Conservation (phyloP, 208 protist species). For the Crithidia sp. region DNA sequence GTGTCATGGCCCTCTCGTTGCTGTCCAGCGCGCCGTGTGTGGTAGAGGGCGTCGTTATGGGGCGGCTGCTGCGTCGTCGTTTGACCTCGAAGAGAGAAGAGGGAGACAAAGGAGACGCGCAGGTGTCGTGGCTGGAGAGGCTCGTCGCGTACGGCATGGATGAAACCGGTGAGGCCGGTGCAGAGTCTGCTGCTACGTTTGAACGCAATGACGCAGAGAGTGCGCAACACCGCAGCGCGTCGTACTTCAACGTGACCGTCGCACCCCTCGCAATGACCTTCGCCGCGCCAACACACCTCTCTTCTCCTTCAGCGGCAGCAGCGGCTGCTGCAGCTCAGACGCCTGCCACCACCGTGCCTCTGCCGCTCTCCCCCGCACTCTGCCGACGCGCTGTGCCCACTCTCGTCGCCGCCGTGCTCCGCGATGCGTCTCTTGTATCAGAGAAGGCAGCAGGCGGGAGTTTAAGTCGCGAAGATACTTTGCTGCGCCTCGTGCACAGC, state of each 20-base stretch:
- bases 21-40: neutral
- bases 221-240: neutral
- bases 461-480: conserved; percentile 9
- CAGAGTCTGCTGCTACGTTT: neutral
- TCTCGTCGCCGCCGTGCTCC: conserved; percentile 19
- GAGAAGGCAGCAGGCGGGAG: neutral
- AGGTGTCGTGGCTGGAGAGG: neutral
- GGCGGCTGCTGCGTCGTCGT: neutral
- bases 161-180: neutral
- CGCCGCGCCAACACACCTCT: neutral
- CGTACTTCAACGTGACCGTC: neutral
- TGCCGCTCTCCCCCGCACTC: neutral
- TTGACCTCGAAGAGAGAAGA: too few relatives aligned
- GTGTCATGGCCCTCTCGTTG: neutral
- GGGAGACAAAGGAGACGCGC: too few relatives aligned
- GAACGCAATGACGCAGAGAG: neutral
- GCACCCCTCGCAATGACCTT: neutral
- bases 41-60: neutral
- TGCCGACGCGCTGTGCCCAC: conserved; percentile 9
- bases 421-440: conserved; percentile 16
- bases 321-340: too few relatives aligned
- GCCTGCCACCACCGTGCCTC: neutral
- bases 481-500: conserved; percentile 16
- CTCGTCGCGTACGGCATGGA: conserved; percentile 4
- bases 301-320: neutral